A percentile compares a stretch with the other conserved stretches of the same genome.
Conservation (phyloP, 2,329 filamentous ascomycete species). For the Colletotrichum eremochloae region DNA sequence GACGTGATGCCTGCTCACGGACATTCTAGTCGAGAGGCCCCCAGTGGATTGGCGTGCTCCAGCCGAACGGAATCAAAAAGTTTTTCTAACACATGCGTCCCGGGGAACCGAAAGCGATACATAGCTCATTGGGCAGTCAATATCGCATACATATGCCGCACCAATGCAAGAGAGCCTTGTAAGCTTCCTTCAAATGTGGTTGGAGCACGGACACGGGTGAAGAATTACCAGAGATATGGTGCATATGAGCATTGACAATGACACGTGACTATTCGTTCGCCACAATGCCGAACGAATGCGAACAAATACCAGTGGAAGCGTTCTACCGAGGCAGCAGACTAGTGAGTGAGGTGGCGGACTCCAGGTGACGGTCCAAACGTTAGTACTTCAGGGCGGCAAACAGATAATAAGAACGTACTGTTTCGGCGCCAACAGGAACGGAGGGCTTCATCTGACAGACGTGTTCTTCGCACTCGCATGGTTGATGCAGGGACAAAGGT, state of each 20-base stretch:
- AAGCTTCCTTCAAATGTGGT: background rate
- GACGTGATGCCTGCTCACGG: too few species aligned
- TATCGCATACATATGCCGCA: background rate
- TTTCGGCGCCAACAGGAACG: background rate
- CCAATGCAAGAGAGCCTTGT: background rate
- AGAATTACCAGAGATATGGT: background rate
- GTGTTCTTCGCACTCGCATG: slow-evolving; percentile 25
- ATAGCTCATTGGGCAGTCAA: background rate
- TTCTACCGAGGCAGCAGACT: background rate
- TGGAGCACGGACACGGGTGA: background rate
- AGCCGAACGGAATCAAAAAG: background rate
- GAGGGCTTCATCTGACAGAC: background rate
- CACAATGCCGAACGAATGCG: background rate
- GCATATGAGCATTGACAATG: too few species aligned
- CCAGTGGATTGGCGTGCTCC: background rate
- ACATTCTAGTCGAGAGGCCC: too few species aligned
- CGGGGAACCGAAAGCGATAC: background rate
- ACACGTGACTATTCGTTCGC: background rate
- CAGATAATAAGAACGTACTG: background rate
- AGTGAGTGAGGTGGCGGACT: background rate
- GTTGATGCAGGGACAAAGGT: background rate
- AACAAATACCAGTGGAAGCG: background rate
- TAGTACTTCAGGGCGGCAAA: background rate
- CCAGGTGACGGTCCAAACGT: slow-evolving; percentile 3
- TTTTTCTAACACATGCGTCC: background rate